Percentiles rank a stretch among this genome's conserved stretches.
Evolutionary conservation across 1,139 yeast genomes (phyloP).

Genomic region (Magnusiomyces magnusii): DNA sequence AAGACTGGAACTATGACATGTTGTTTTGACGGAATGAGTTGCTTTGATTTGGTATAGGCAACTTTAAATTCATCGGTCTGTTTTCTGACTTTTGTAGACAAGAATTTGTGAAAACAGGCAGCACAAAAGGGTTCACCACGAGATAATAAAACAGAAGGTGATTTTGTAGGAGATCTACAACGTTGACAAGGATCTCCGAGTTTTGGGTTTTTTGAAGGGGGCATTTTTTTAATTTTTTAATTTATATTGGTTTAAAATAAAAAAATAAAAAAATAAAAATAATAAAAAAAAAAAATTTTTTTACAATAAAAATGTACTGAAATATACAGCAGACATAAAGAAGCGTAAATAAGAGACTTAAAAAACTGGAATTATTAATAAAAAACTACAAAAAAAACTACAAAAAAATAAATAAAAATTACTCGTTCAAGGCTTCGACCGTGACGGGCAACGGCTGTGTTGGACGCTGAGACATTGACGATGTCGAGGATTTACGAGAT

Average conservation of each 20-base stretch:
- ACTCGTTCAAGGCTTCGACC: neutral
- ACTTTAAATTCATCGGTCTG: slow-evolving; percentile 14
- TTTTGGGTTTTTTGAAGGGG: neutral
- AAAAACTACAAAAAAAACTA: neutral
- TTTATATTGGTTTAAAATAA: neutral
- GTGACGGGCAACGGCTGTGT: neutral
- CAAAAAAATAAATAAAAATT: too few species aligned
- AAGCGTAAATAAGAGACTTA: too few species aligned
- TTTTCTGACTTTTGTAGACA: slow-evolving; percentile 13
- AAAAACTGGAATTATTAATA: too few species aligned
- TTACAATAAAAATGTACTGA: too few species aligned
- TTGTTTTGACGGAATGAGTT: slow-evolving; percentile 6
- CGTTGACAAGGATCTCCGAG: slow-evolving; percentile 1
- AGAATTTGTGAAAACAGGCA: slow-evolving; percentile 15
- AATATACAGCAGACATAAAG: too few species aligned
- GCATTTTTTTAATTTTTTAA: neutral
- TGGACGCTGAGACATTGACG: neutral
- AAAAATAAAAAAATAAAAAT: too few species aligned
- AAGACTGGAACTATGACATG: slow-evolving; percentile 15
- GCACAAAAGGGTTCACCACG: slow-evolving; percentile 15
- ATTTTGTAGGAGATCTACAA: slow-evolving; percentile 5
- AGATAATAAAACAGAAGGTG: slow-evolving; percentile 8
- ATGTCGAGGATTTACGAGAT: neutral
- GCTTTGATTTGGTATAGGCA: slow-evolving; percentile 11
- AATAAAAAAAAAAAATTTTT: too few species aligned